These are phyloP conservation scores for Luzula sylvatica DNA, from an alignment of 176 grass and related monocot species.

Conservation along the genomic window DNA sequence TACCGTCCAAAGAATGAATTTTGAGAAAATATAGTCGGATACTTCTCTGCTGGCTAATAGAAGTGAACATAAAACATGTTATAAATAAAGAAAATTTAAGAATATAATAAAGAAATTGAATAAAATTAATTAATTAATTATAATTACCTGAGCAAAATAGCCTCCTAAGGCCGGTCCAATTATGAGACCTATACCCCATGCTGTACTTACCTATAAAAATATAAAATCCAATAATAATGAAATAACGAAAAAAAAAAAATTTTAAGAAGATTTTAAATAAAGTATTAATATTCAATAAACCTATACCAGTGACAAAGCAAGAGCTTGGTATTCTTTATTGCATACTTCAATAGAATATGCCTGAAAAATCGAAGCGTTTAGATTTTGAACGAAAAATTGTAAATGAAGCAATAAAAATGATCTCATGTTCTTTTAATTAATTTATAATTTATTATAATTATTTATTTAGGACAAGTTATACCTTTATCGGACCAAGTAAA, in stretches of 20 bases:
- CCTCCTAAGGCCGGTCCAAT: slow-evolving; percentile 76
- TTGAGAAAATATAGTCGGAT: slow-evolving; percentile 45
- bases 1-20: slow-evolving; percentile 52
- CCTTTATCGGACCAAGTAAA: slow-evolving; percentile 62
- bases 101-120: background rate
- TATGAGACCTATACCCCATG: slow-evolving; percentile 62
- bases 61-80: slow-evolving; percentile 1
- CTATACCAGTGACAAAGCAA: slow-evolving; percentile 79
- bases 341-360: slow-evolving; percentile 90
- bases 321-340: slow-evolving; percentile 65
- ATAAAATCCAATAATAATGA: too few relatives aligned
- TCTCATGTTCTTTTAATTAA: too few relatives aligned
- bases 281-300: background rate
- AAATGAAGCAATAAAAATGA: too few relatives aligned
- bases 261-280: background rate
- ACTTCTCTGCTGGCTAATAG: slow-evolving; percentile 61
- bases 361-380: slow-evolving; percentile 22
- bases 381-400: too few relatives aligned
- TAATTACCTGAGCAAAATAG: slow-evolving; percentile 54
- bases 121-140: background rate
- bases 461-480: background rate
- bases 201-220: slow-evolving; percentile 51
- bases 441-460: background rate
- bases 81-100: background rate
- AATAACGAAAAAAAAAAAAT: slow-evolving; percentile 1